phyloP scores from a whole-genome alignment of 192 early-diverging fungal species.

The Chytriomyces confervae region DNA sequence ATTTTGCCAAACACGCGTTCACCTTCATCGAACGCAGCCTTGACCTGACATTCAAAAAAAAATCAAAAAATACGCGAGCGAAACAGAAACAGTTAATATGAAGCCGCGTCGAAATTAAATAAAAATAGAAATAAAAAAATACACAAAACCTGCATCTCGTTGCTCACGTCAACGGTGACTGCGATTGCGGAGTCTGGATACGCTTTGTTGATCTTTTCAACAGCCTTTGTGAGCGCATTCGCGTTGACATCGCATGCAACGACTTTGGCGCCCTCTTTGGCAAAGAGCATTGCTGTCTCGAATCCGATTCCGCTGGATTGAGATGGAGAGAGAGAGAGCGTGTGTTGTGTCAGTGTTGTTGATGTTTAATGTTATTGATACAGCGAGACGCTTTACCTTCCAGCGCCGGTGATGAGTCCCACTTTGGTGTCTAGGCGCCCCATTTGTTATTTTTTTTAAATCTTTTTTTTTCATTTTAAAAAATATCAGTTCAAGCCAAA shows the following conservation, averaged over 20 bases:
- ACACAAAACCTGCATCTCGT: constrained; percentile 71
- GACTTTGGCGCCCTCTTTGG: constrained; percentile 77
- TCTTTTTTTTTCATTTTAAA: background rate
- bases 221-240: constrained; percentile 57
- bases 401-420: constrained; percentile 82
- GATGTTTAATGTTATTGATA: background rate
- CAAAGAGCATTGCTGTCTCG: constrained; percentile 76
- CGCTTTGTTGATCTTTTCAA: constrained; percentile 57
- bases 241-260: constrained; percentile 81
- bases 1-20: constrained; percentile 65
- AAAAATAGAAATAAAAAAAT: background rate
- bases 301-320: constrained; percentile 76
- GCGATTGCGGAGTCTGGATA: constrained; percentile 60
- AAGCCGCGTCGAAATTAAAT: background rate
- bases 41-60: background rate
- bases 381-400: constrained; percentile 26
- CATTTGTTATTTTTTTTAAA: constrained; percentile 23
- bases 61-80: background rate
- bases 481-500: background rate
- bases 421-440: constrained; percentile 72
- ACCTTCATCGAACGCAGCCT: constrained; percentile 1
- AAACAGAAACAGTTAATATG: too few relatives aligned
- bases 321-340: background rate
- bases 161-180: constrained; percentile 73
- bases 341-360: background rate